A percentile compares a stretch with the other conserved stretches of the same genome.
Conservation (phyloP, 1,284 basidiomycete genomes). For the Cryptococcus sp. region DNA sequence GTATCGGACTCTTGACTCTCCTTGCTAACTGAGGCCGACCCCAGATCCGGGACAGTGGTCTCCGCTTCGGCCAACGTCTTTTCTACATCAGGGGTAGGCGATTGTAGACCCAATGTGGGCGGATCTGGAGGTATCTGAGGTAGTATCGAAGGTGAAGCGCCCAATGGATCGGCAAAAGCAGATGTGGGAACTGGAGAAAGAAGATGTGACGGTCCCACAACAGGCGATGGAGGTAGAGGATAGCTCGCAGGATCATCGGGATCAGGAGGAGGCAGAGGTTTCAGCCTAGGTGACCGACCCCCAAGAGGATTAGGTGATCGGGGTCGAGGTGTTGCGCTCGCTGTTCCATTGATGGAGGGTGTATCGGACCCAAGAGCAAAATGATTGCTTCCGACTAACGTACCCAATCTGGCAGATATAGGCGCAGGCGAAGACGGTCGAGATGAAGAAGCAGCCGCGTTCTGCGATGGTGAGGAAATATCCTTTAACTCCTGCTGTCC, state of each 20-base stretch:
- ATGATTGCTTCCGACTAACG: background rate
- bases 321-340: constrained; percentile 3
- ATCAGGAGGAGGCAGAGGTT: constrained; percentile 14
- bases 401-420: constrained; percentile 1
- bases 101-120: constrained; percentile 9
- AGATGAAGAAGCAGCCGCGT: constrained; percentile 4
- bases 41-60: background rate
- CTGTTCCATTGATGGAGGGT: constrained; percentile 12
- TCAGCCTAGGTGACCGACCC: constrained; percentile 2
- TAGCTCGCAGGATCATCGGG: constrained; percentile 28
- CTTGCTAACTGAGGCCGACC: constrained; percentile 3
- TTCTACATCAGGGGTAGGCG: constrained; percentile 9
- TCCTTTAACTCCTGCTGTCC: constrained; percentile 23
- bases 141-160: constrained; percentile 21
- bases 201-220: constrained; percentile 3
- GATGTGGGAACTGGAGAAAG: constrained; percentile 4
- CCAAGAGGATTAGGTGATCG: background rate
- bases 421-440: constrained; percentile 9
- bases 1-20: constrained; percentile 2
- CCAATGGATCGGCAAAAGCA: constrained; percentile 20
- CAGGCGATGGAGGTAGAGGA: constrained; percentile 31
- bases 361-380: constrained; percentile 22
- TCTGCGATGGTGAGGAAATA: constrained; percentile 13
- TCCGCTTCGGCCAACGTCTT: constrained; percentile 2
- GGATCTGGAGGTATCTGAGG: constrained; percentile 3